phyloP scores from a whole-genome alignment of 768 basidiomycete species.

The Trametes coccinea region DNA sequence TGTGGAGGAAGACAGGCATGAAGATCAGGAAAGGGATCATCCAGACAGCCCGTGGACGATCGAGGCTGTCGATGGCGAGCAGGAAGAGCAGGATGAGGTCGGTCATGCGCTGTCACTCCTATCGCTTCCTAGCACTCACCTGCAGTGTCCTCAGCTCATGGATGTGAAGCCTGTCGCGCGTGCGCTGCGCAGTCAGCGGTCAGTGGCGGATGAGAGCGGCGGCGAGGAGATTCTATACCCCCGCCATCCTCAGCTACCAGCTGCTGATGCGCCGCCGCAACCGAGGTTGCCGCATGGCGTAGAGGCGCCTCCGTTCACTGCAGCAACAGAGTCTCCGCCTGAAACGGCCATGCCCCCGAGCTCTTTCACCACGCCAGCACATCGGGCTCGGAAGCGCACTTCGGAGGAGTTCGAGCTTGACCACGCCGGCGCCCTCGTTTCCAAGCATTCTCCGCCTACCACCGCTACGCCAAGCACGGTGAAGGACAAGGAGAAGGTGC shows the following conservation, averaged over 20 bases:
- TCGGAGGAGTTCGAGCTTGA: slow-evolving; percentile 86
- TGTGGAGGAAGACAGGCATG: slow-evolving; percentile 21
- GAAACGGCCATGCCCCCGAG: slow-evolving; percentile 55
- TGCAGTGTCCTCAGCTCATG: slow-evolving; percentile 30
- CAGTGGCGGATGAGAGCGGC: slow-evolving; percentile 80
- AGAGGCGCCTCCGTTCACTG: background rate
- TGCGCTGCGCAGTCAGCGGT: slow-evolving; percentile 58
- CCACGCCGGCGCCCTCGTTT: slow-evolving; percentile 59
- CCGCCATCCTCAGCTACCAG: slow-evolving; percentile 47
- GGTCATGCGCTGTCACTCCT: slow-evolving; percentile 23
- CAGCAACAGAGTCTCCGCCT: background rate
- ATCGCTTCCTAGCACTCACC: background rate
- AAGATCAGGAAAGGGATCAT: slow-evolving; percentile 48
- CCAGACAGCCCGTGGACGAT: slow-evolving; percentile 89
- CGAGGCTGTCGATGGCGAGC: slow-evolving; percentile 80
- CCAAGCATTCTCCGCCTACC: slow-evolving; percentile 44
- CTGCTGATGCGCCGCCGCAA: slow-evolving; percentile 21
- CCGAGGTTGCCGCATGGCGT: background rate
- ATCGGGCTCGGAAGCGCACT: slow-evolving; percentile 70
- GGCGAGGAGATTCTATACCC: slow-evolving; percentile 91
- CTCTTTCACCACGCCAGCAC: slow-evolving; percentile 53
- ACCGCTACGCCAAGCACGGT: slow-evolving; percentile 31
- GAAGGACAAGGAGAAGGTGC: slow-evolving; percentile 48
- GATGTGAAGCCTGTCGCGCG: slow-evolving; percentile 48
- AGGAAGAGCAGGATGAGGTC: slow-evolving; percentile 71